phyloP scores from a whole-genome alignment of 1,139 yeast species.

The Suzukiozyma palmioleophila region DNA sequence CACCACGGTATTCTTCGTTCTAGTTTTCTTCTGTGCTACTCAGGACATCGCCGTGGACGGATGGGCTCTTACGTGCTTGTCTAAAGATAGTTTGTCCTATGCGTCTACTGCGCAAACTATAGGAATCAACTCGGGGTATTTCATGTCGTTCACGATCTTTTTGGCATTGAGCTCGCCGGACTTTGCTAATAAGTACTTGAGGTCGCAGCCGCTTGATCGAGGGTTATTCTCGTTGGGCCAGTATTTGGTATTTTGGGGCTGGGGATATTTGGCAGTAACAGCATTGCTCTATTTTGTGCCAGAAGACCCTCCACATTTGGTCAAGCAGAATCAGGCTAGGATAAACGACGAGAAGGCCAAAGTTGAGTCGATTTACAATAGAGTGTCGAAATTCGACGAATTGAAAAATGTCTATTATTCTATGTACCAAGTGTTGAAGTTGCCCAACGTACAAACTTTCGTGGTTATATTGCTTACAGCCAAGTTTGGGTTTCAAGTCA shows the following conservation, averaged over 20 bases:
- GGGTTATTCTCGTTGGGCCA: conserved; percentile 74
- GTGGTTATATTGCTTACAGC: conserved; percentile 73
- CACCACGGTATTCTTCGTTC: conserved; percentile 61
- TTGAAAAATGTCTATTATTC: conserved; percentile 58
- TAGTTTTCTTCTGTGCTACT: conserved; percentile 90
- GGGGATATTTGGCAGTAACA: conserved; percentile 67
- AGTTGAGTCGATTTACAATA: conserved; percentile 22
- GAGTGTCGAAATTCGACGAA: conserved; percentile 17
- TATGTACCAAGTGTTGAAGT: conserved; percentile 71
- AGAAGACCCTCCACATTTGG: conserved; percentile 60
- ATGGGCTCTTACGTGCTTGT: conserved; percentile 90
- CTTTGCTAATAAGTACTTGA: conserved; percentile 80
- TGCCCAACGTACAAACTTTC: conserved; percentile 73
- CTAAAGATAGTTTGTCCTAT: conserved; percentile 76
- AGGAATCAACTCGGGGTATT: conserved; percentile 91
- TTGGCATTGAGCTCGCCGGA: conserved; percentile 89
- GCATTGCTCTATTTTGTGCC: conserved; percentile 54
- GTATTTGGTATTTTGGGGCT: conserved; percentile 77
- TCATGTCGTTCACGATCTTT: conserved; percentile 84
- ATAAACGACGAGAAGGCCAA: conserved; percentile 30
- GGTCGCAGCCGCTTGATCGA: conserved; percentile 52
- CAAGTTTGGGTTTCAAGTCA: conserved; percentile 91
- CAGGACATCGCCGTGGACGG: conserved; percentile 99
- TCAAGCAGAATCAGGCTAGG: conserved; percentile 34
- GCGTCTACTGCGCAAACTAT: conserved; percentile 98